Conservation (phyloP, 1,284 basidiomycete genomes). For the Boletellus sp. region DNA sequence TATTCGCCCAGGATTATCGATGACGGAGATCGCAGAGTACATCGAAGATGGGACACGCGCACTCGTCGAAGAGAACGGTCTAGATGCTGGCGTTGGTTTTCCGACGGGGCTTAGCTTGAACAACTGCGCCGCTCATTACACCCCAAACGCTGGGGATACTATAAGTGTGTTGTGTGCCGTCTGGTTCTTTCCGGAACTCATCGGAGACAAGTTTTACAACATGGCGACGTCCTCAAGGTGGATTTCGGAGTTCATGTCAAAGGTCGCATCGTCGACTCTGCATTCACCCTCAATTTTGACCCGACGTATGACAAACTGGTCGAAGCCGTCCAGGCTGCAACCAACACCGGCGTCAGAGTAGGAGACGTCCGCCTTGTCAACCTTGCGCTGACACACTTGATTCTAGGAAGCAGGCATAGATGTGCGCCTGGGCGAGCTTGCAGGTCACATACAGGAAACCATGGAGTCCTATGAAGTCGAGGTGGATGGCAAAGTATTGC, state of each 20-base stretch:
- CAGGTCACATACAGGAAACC: constrained; percentile 91
- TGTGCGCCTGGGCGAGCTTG: constrained; percentile 90
- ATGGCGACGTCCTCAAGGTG: constrained; percentile 91
- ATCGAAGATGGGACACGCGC: constrained; percentile 92
- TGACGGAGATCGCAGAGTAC: constrained; percentile 92
- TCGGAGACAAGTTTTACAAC: constrained; percentile 61
- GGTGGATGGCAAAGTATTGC: constrained; percentile 79
- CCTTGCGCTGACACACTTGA: constrained; percentile 6
- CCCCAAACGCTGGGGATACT: constrained; percentile 94
- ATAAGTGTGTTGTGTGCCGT: constrained; percentile 50
- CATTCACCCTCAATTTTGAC: constrained; percentile 91
- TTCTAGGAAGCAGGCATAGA: constrained; percentile 94
- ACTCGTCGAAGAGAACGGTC: constrained; percentile 86
- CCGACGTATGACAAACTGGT: constrained; percentile 88
- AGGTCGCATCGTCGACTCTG: constrained; percentile 92
- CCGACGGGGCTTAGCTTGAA: constrained; percentile 97
- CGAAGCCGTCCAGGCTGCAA: constrained; percentile 91
- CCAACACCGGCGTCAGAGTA: constrained; percentile 85
- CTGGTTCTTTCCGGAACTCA: constrained; percentile 13
- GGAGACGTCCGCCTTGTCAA: constrained; percentile 7
- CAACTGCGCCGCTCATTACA: constrained; percentile 95
- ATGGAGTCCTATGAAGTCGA: constrained; percentile 99
- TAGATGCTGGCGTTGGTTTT: constrained; percentile 88
- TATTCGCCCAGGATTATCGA: constrained; percentile 92
- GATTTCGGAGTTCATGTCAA: constrained; percentile 97